Percentiles rank a stretch among this genome's conserved stretches.
Conservation (phyloP, 2,329 filamentous ascomycete species). For the Botrytis fragariae region DNA sequence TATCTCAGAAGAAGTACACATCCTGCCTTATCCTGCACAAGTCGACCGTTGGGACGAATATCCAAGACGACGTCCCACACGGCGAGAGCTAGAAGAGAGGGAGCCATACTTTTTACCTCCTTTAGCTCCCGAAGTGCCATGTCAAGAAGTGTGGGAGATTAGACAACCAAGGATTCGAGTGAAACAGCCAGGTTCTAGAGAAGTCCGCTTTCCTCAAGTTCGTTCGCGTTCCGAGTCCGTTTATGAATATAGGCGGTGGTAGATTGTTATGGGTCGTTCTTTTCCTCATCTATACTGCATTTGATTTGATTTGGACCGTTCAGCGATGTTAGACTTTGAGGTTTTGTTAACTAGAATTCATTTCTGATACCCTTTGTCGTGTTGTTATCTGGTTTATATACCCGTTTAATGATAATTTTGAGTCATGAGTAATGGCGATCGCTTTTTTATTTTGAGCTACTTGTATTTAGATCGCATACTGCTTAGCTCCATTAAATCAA, state of each 20-base stretch:
- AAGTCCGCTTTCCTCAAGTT: constrained; percentile 5
- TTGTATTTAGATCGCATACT: background rate
- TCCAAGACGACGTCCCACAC: background rate
- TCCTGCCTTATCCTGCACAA: background rate
- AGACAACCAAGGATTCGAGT: constrained; percentile 9
- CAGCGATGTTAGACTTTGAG: background rate
- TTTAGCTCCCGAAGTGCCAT: background rate
- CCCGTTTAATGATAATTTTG: background rate
- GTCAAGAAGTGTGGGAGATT: constrained; percentile 1
- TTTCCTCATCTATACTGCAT: background rate
- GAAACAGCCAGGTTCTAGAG: constrained; percentile 2
- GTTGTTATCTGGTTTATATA: background rate
- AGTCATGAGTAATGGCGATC: background rate
- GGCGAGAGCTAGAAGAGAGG: background rate
- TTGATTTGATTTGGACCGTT: background rate
- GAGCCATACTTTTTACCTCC: background rate
- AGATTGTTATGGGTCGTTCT: background rate
- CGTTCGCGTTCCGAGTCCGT: constrained; percentile 11
- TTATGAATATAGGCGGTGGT: constrained; percentile 19
- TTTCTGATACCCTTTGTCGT: background rate
- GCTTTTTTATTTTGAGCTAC: background rate
- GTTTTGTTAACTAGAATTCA: background rate
- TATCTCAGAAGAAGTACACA: background rate
- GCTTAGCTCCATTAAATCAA: background rate
- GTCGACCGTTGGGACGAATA: background rate